A percentile compares a stretch with the other conserved stretches of the same genome.
phyloP scores from a whole-genome alignment of 495 filamentous ascomycete species.

The Mytilinidion resinicola region DNA sequence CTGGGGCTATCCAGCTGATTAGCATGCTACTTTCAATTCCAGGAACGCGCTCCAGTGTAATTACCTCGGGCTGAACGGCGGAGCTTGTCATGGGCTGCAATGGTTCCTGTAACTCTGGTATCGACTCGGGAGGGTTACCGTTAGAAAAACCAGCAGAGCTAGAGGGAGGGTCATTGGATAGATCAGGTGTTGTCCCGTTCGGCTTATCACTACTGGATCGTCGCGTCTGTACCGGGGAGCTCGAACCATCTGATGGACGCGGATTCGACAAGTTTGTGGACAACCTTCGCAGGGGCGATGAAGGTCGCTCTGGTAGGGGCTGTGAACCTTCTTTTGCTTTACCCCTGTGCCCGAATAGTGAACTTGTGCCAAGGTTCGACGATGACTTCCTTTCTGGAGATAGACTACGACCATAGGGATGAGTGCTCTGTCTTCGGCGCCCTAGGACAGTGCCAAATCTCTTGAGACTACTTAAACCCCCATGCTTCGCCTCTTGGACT shows the following conservation, averaged over 20 bases:
- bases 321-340: conserved; percentile 22
- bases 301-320: conserved; percentile 14
- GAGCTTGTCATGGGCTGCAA: conserved; percentile 25
- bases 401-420: conserved; percentile 30
- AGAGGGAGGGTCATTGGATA: conserved; percentile 1
- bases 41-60: neutral
- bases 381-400: conserved; percentile 36
- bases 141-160: conserved; percentile 18
- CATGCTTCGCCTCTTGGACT: conserved; percentile 33
- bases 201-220: conserved; percentile 11
- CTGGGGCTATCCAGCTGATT: conserved; percentile 34
- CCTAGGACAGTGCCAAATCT: conserved; percentile 38
- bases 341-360: conserved; percentile 21
- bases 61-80: conserved; percentile 17
- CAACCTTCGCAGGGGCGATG: conserved; percentile 18
- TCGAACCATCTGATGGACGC: conserved; percentile 18
- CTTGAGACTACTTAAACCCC: conserved; percentile 34
- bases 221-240: conserved; percentile 22
- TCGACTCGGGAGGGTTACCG: conserved; percentile 21
- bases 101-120: conserved; percentile 31
- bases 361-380: conserved; percentile 24
- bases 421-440: conserved; percentile 31
- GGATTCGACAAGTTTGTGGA: conserved; percentile 13
- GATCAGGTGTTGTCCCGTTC: conserved; percentile 20
- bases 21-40: neutral